Base-by-base conservation (phyloP, 495 filamentous ascomycete genomes). In the Talaromyces liani region DNA sequence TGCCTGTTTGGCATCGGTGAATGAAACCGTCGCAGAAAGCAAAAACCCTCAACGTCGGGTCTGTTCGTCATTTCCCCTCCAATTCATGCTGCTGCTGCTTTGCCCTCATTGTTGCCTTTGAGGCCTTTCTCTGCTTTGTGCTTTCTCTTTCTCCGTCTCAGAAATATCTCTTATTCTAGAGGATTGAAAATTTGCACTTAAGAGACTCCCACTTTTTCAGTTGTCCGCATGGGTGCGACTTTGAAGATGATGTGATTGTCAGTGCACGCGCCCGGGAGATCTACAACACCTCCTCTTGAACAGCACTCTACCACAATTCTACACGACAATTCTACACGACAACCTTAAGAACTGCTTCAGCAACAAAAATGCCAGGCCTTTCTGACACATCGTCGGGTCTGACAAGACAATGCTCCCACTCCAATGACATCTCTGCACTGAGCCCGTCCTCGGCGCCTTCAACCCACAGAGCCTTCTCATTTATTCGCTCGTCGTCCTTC, bases 11-110 rank as follows among this genome's bases (percentile, higher is more conserved):
- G 53, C 54, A 47, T 33, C 41, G 60, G 60, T 62, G 60, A 62
- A 54, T 62, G 60, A 51, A 53, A 51, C 24, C 34, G 60, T 54
- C 41, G 47, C 60, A 54, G 14, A 51, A 54, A 33, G 25, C 3
- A 56, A 56, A 56, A 56, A 56, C 24, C 53, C 53, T 56, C 53
- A 56, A 29, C 45, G 20, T 62, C 29, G 1, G 29, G 29, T 31
- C 36, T 64, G 34, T 65, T 51, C 49, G 25, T 61, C 29, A 39
- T 61, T 65, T 51, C 53, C 66, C 14, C 49, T 6, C 39, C 45
- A 61, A 59, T 60, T 63, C 27, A 47, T 47, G 24, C 60, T 41
- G 29, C 51, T 3, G 27, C 27, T 54, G 59, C 18, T 66, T 58
- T 25, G 20, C 59, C 33, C 47, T 58, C 56, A 41, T 10, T n/a